Percentiles rank a stretch among this genome's conserved stretches.
These are phyloP conservation scores for Chaetoscypha palmicola DNA, from an alignment of 2,329 filamentous ascomycete species.

Conservation along the genomic window DNA sequence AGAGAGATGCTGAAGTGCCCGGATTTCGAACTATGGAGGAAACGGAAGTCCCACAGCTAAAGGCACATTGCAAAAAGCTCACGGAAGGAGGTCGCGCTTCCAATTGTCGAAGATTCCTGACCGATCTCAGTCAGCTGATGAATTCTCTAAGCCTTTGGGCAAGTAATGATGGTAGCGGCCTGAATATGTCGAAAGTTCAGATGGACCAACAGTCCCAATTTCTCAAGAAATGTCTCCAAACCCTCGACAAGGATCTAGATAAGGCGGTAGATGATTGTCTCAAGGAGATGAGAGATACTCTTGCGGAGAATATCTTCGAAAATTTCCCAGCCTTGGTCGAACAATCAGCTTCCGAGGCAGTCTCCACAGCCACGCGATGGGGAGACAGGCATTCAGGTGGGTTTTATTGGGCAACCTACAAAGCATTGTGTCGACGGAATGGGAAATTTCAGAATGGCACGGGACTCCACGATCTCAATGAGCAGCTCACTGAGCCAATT, in stretches of 20 bases:
- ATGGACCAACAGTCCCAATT: slow-evolving; percentile 33
- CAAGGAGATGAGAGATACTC: slow-evolving; percentile 33
- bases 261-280: slow-evolving; percentile 34
- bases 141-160: slow-evolving; percentile 47
- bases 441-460: slow-evolving; percentile 38
- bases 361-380: slow-evolving; percentile 35
- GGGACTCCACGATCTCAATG: slow-evolving; percentile 37
- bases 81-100: slow-evolving; percentile 43
- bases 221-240: slow-evolving; percentile 33
- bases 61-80: slow-evolving; percentile 48
- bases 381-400: slow-evolving; percentile 38
- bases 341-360: slow-evolving; percentile 34
- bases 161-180: slow-evolving; percentile 35
- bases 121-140: slow-evolving; percentile 42
- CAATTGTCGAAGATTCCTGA: slow-evolving; percentile 43
- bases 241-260: slow-evolving; percentile 37
- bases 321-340: slow-evolving; percentile 36
- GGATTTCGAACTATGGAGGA: slow-evolving; percentile 47
- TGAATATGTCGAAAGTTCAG: slow-evolving; percentile 36
- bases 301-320: slow-evolving; percentile 41
- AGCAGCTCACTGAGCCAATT: slow-evolving; percentile 30
- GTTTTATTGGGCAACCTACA: slow-evolving; percentile 46
- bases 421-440: slow-evolving; percentile 45
- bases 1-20: slow-evolving; percentile 43
- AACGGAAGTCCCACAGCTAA: slow-evolving; percentile 38